Percentiles rank a stretch among this genome's conserved stretches.
Evolutionary conservation across 495 filamentous ascomycete genomes (phyloP).

Genomic region (Lasiosphaeria ovina): DNA sequence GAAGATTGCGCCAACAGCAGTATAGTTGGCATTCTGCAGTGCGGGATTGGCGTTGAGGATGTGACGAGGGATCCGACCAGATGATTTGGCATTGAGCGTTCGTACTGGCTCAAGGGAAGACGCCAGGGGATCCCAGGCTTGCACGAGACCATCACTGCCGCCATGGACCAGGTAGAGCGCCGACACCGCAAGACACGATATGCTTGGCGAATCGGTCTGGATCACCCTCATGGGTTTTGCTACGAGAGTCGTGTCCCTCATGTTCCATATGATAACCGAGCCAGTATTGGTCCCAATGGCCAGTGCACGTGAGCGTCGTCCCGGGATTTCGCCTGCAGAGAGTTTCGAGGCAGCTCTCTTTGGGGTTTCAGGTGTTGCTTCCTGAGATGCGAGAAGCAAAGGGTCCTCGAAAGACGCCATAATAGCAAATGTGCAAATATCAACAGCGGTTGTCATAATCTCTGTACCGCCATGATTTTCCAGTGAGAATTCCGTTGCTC

Average conservation of each 20-base stretch:
- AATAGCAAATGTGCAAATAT: constrained; percentile 68
- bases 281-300: constrained; percentile 81
- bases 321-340: constrained; percentile 62
- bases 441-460: constrained; percentile 73
- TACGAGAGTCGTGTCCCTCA: constrained; percentile 55
- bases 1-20: constrained; percentile 76
- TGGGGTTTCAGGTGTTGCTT: constrained; percentile 17
- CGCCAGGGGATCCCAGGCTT: constrained; percentile 92
- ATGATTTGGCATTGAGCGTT: constrained; percentile 86
- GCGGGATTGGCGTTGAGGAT: constrained; percentile 39
- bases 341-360: constrained; percentile 28
- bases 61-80: constrained; percentile 63
- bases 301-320: constrained; percentile 77
- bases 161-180: constrained; percentile 89
- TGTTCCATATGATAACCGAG: constrained; percentile 78
- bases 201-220: constrained; percentile 85
- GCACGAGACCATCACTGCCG: constrained; percentile 91
- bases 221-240: constrained; percentile 72
- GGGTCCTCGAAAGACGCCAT: constrained; percentile 76
- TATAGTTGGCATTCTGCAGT: constrained; percentile 62
- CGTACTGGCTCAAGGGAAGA: constrained; percentile 77
- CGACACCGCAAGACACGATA: constrained; percentile 81
- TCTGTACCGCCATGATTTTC: constrained; percentile 30
- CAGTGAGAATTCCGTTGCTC: constrained; percentile 28
- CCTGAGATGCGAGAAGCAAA: constrained; percentile 34